Conservation (phyloP, 140 eudicot genomes). For the Oenanthe javanica region DNA sequence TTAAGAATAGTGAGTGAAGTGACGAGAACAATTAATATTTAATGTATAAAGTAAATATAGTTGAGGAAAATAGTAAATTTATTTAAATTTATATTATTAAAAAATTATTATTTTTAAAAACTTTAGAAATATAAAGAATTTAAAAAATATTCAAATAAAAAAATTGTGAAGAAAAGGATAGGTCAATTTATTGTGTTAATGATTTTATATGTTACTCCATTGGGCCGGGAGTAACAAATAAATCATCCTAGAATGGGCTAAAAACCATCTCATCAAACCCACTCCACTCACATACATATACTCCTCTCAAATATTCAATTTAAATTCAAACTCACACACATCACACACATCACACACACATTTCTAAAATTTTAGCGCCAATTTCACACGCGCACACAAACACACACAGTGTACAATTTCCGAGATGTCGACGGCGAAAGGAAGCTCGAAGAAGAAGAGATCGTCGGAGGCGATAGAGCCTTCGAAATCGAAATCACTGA, state of each 20-base stretch:
- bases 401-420: background rate
- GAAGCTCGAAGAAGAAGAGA: conserved; percentile 51
- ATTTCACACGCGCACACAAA: background rate
- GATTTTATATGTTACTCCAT: too few species aligned
- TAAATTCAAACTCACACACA: background rate
- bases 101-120: too few species aligned
- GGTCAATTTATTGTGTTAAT: too few species aligned
- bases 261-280: background rate
- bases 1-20: too few species aligned
- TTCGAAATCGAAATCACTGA: conserved; percentile 30
- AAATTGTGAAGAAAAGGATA: too few species aligned
- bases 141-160: too few species aligned
- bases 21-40: too few species aligned
- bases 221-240: background rate
- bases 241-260: background rate
- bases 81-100: too few species aligned
- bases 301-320: background rate
- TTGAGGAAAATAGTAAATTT: too few species aligned
- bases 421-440: conserved; percentile 46
- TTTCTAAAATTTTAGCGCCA: background rate
- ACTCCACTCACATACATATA: background rate
- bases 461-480: conserved; percentile 26
- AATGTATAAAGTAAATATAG: too few species aligned
- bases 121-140: too few species aligned
- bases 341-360: background rate